A percentile compares a stretch with the other conserved stretches of the same genome.
Conservation (phyloP, 1,284 basidiomycete genomes). For the Trametes pubescens region DNA sequence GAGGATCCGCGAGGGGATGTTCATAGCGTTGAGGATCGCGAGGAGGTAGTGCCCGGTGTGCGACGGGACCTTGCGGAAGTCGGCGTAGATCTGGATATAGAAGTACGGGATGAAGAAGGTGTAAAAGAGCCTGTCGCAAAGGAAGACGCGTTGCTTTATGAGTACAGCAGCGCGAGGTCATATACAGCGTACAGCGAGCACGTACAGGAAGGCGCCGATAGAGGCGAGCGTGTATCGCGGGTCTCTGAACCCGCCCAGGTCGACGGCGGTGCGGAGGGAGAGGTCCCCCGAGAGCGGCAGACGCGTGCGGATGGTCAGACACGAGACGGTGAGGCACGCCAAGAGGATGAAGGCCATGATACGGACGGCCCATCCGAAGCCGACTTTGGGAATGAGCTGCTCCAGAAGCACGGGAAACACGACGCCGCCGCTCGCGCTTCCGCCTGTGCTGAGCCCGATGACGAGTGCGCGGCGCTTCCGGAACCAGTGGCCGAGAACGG, state of each 20-base stretch:
- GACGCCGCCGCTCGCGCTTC: constrained; percentile 60
- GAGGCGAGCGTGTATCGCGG: constrained; percentile 41
- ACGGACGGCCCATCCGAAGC: constrained; percentile 68
- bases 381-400: constrained; percentile 58
- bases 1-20: constrained; percentile 61
- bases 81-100: constrained; percentile 64
- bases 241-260: constrained; percentile 44
- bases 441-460: constrained; percentile 55
- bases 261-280: constrained; percentile 37
- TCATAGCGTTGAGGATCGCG: constrained; percentile 68
- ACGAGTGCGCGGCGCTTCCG: constrained; percentile 57
- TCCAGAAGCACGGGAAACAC: constrained; percentile 70
- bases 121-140: constrained; percentile 38
- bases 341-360: constrained; percentile 43
- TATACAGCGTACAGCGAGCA: not conserved
- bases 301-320: constrained; percentile 41
- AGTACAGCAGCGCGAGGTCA: not conserved
- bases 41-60: constrained; percentile 57
- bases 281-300: constrained; percentile 36
- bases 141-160: not conserved
- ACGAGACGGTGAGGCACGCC: constrained; percentile 41
- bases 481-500: constrained; percentile 32
- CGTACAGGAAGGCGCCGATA: constrained; percentile 43
- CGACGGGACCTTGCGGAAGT: constrained; percentile 45
- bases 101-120: constrained; percentile 72